phyloP scores from a whole-genome alignment of 2,329 filamentous ascomycete species.

The Colletotrichum sidae region DNA sequence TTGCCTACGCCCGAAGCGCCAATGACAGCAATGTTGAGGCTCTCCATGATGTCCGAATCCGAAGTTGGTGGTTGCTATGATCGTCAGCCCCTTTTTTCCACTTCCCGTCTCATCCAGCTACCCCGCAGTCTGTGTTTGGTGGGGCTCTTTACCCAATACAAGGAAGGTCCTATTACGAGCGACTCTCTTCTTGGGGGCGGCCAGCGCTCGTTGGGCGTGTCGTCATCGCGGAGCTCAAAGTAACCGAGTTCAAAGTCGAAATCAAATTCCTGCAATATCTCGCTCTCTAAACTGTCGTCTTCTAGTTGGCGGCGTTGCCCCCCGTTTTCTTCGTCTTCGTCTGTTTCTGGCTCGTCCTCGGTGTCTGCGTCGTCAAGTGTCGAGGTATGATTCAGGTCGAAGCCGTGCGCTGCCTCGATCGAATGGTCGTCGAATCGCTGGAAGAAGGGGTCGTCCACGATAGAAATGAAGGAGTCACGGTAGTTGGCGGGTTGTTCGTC shows the following conservation, averaged over 20 bases:
- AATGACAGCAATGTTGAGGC: conserved; percentile 74
- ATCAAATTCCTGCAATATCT: conserved; percentile 14
- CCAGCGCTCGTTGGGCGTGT: conserved; percentile 51
- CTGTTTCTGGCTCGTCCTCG: conserved; percentile 21
- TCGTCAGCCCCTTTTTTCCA: conserved; percentile 39
- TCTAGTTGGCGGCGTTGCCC: background rate
- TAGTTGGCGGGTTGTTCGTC: conserved; percentile 44
- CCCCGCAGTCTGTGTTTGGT: conserved; percentile 36
- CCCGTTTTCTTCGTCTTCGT: conserved; percentile 37
- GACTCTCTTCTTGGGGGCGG: conserved; percentile 62
- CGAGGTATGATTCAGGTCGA: conserved; percentile 39
- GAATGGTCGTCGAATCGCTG: conserved; percentile 56
- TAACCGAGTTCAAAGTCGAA: conserved; percentile 18
- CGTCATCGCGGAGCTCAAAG: conserved; percentile 51
- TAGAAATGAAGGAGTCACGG: conserved; percentile 64
- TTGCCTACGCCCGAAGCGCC: conserved; percentile 76
- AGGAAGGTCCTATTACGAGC: conserved; percentile 53
- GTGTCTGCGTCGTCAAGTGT: conserved; percentile 42
- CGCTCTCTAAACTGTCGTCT: conserved; percentile 42
- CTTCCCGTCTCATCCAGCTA: conserved; percentile 34
- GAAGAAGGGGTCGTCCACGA: conserved; percentile 68
- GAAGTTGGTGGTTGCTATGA: conserved; percentile 38
- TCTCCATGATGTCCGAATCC: conserved; percentile 61
- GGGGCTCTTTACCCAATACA: conserved; percentile 50
- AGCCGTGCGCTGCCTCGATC: conserved; percentile 44